Evolutionary conservation across 2,329 filamentous ascomycete species (phyloP).

Genomic region (Penicillium sp.): DNA sequence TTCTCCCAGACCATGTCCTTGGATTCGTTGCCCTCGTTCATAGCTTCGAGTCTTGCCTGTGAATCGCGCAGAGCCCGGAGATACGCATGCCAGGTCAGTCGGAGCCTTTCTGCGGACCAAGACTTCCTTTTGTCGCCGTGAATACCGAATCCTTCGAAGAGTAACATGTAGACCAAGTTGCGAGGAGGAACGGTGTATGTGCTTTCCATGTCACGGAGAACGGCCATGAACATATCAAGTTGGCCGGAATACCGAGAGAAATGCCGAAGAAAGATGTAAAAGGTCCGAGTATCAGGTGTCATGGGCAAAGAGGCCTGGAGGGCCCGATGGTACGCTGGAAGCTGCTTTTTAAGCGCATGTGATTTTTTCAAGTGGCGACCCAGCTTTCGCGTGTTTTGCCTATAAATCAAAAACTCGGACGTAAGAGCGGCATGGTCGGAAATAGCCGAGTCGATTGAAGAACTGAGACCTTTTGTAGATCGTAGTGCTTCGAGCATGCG

Average conservation of each 20-base stretch:
- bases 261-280: slow-evolving; percentile 71
- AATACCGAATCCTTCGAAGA: slow-evolving; percentile 75
- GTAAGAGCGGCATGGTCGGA: slow-evolving; percentile 3
- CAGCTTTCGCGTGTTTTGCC: not conserved
- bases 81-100: slow-evolving; percentile 63
- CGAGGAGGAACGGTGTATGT: slow-evolving; percentile 63
- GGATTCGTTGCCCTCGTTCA: not conserved
- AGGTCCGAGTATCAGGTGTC: slow-evolving; percentile 72
- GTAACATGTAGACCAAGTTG: slow-evolving; percentile 69
- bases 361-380: slow-evolving; percentile 32
- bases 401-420: slow-evolving; percentile 30
- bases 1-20: slow-evolving; percentile 29
- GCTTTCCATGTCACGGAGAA: slow-evolving; percentile 74
- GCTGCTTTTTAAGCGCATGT: slow-evolving; percentile 41
- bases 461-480: slow-evolving; percentile 33
- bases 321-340: slow-evolving; percentile 54
- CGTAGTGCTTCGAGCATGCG: slow-evolving; percentile 68
- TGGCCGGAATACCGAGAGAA: slow-evolving; percentile 66
- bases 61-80: slow-evolving; percentile 44
- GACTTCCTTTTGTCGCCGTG: slow-evolving; percentile 64
- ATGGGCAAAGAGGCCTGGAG: slow-evolving; percentile 65
- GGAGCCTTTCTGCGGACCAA: slow-evolving; percentile 69
- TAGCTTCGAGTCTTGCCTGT: slow-evolving; percentile 23
- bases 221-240: slow-evolving; percentile 63
- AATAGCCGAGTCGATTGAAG: slow-evolving; percentile 14